Evolutionary conservation across 2,329 filamentous ascomycete species (phyloP).

Genomic region (Pyrenochaeta sp.): DNA sequence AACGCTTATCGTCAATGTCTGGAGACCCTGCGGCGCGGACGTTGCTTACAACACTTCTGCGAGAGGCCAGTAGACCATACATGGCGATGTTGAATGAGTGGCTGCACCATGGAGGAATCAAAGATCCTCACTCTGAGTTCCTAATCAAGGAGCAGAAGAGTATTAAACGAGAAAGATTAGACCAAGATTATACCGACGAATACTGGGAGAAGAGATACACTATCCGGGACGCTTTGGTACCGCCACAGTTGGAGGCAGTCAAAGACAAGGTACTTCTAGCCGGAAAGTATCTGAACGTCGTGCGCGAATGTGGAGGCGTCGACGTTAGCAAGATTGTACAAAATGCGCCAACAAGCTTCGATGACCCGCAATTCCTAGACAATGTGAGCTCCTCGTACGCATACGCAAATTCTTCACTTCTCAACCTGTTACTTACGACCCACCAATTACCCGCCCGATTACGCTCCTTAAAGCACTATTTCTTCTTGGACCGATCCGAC

Average conservation of each 20-base stretch:
- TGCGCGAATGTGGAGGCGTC: conserved; percentile 94
- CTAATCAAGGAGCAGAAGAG: conserved; percentile 95
- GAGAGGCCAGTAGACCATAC: conserved; percentile 91
- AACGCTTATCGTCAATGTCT: conserved; percentile 85
- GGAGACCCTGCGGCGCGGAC: conserved; percentile 89
- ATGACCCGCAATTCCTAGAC: conserved; percentile 89
- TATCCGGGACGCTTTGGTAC: conserved; percentile 87
- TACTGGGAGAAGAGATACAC: conserved; percentile 99
- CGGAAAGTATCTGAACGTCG: conserved; percentile 97
- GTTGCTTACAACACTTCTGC: conserved; percentile 80
- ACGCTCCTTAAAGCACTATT: conserved; percentile 95
- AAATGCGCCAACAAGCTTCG: conserved; percentile 90
- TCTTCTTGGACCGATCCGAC: conserved; percentile 96
- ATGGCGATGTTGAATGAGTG: conserved; percentile 99
- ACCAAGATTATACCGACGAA: conserved; percentile 97
- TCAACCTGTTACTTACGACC: conserved; percentile 89
- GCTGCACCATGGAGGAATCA: conserved; percentile 95
- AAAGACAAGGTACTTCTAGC: conserved; percentile 95
- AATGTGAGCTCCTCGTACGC: conserved; percentile 97
- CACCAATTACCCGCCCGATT: conserved; percentile 88
- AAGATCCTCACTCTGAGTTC: conserved; percentile 93
- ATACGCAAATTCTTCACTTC: conserved; percentile 90
- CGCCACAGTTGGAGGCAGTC: conserved; percentile 87
- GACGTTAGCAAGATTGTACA: conserved; percentile 88
- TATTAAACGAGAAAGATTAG: conserved; percentile 86